Conservation (phyloP, 2,329 filamentous ascomycete species). For the Helotiales sp. region DNA sequence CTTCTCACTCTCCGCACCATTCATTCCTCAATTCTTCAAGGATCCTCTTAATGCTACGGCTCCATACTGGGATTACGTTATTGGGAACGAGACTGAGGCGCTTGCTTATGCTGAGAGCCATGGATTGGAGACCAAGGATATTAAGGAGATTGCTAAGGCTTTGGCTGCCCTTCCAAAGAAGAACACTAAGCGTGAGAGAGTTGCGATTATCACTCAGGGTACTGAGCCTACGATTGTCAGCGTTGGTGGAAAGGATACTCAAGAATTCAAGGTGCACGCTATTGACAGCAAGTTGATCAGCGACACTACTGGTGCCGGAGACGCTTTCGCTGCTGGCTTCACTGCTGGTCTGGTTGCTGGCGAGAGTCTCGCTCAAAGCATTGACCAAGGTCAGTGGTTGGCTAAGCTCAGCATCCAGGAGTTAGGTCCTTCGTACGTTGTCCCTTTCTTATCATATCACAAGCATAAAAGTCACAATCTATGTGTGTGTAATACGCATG, state of each 20-base stretch:
- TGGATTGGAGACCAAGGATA: conserved; percentile 70
- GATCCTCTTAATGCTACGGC: conserved; percentile 83
- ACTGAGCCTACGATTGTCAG: conserved; percentile 88
- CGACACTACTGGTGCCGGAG: conserved; percentile 95
- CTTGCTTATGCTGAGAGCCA: conserved; percentile 84
- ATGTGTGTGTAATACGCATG: not conserved
- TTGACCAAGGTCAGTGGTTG: conserved; percentile 97
- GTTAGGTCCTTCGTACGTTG: conserved; percentile 87
- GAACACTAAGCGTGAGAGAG: conserved; percentile 79
- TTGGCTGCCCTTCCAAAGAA: conserved; percentile 90
- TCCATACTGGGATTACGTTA: conserved; percentile 92
- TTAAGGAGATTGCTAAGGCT: conserved; percentile 81
- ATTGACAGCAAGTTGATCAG: conserved; percentile 79
- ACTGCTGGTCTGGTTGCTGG: conserved; percentile 85
- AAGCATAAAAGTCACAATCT: not conserved
- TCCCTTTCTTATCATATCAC: conserved; percentile 9
- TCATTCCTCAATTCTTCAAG: conserved; percentile 98
- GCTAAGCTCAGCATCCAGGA: conserved; percentile 93
- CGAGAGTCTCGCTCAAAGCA: conserved; percentile 72
- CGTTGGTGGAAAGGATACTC: conserved; percentile 68
- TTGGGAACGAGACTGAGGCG: conserved; percentile 97
- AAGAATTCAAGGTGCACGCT: conserved; percentile 77
- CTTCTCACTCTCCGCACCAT: conserved; percentile 90
- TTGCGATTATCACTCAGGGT: conserved; percentile 93
- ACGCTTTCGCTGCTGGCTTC: conserved; percentile 95